Evolutionary conservation across 495 filamentous ascomycete species (phyloP).

Genomic region (Penicillium parvum): DNA sequence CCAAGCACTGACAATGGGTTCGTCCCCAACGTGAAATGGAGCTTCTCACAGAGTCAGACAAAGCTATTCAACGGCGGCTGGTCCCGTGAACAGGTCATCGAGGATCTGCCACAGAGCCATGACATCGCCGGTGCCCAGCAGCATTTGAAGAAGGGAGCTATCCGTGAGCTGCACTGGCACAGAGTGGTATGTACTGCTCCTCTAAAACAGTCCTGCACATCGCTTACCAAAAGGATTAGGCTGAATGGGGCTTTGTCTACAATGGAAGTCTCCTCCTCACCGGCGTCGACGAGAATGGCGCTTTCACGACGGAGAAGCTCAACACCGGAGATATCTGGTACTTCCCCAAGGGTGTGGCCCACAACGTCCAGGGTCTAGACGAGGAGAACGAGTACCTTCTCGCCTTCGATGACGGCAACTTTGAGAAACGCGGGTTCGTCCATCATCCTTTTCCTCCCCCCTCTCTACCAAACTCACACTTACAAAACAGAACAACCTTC

Average conservation of each 20-base stretch:
- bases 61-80: conserved; percentile 57
- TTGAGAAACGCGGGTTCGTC: conserved; percentile 36
- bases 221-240: conserved; percentile 28
- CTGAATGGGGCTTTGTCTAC: conserved; percentile 64
- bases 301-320: conserved; percentile 50
- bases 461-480: not conserved
- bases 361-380: conserved; percentile 54
- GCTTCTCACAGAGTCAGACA: conserved; percentile 59
- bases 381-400: conserved; percentile 64
- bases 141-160: conserved; percentile 58
- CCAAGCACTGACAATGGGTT: conserved; percentile 55
- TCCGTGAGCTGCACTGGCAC: conserved; percentile 65
- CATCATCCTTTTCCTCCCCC: not conserved
- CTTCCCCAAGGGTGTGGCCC: conserved; percentile 60
- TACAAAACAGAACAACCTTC: conserved; percentile 50
- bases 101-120: conserved; percentile 53
- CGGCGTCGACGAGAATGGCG: conserved; percentile 56
- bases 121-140: conserved; percentile 61
- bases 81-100: conserved; percentile 60
- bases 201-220: not conserved
- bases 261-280: conserved; percentile 52
- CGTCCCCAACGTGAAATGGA: conserved; percentile 61
- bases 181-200: conserved; percentile 43
- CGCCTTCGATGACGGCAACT: conserved; percentile 59
- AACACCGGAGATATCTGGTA: conserved; percentile 63